Conservation (phyloP, 2,329 filamentous ascomycete genomes). For the Scortechinia acanthostroma region DNA sequence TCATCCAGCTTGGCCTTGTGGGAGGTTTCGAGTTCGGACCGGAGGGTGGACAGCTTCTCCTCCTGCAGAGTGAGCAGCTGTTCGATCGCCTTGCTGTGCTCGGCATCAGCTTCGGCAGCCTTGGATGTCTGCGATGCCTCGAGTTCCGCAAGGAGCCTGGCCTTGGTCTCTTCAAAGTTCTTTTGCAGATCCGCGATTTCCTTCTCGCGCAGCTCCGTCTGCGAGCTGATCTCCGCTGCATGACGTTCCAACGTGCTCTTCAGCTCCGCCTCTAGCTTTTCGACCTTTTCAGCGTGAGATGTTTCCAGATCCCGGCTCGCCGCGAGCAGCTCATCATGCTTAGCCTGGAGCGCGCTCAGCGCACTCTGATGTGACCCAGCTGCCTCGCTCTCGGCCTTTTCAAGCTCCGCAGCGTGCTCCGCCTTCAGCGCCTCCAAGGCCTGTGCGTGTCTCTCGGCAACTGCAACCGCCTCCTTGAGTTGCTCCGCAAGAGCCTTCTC, state of each 20-base stretch:
- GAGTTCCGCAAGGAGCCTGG: conserved; percentile 17
- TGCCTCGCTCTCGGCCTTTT: conserved; percentile 14
- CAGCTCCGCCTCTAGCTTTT: conserved; percentile 7
- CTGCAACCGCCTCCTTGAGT: conserved; percentile 12
- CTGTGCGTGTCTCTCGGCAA: conserved; percentile 20
- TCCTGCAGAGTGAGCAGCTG: conserved; percentile 14
- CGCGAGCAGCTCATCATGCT: background rate
- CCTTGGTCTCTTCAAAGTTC: conserved; percentile 20
- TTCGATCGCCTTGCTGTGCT: conserved; percentile 1
- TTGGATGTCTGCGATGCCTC: background rate
- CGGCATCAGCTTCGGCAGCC: background rate
- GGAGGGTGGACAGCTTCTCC: conserved; percentile 22
- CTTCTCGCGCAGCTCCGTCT: conserved; percentile 13
- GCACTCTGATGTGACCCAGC: conserved; percentile 17
- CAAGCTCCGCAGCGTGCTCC: conserved; percentile 6
- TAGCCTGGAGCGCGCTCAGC: conserved; percentile 8
- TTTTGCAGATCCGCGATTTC: conserved; percentile 22
- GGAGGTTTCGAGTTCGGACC: conserved; percentile 21
- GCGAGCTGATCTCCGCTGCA: conserved; percentile 15
- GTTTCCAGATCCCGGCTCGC: background rate
- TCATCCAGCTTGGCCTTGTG: conserved; percentile 22
- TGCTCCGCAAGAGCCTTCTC: conserved; percentile 22
- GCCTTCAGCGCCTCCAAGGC: conserved; percentile 14
- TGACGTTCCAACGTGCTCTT: conserved; percentile 14
- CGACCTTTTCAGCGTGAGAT: background rate